These are phyloP conservation scores for Wickerhamomyces pijperi DNA, from an alignment of 805 yeast genomes.

Conservation along the genomic window DNA sequence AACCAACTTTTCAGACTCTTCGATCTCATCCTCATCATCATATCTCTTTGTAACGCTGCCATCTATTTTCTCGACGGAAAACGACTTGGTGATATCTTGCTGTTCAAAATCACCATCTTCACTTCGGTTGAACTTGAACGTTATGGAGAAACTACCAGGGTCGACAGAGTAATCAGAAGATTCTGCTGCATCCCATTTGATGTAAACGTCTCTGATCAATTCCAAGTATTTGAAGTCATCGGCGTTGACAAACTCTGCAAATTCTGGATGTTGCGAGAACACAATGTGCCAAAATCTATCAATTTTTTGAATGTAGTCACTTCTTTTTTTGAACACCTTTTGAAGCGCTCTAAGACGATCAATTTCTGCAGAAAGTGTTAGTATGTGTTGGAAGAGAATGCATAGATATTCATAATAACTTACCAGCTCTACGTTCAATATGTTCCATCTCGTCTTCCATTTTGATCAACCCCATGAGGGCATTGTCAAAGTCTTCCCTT, in stretches of 20 bases:
- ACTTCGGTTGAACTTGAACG: slow-evolving; percentile 41
- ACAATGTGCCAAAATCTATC: slow-evolving; percentile 86
- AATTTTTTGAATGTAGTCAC: slow-evolving; percentile 37
- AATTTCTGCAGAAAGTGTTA: slow-evolving; percentile 24
- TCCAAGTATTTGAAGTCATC: slow-evolving; percentile 75
- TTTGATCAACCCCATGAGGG: slow-evolving; percentile 38
- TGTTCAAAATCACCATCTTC: slow-evolving; percentile 33
- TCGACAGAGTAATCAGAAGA: slow-evolving; percentile 22
- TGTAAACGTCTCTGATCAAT: slow-evolving; percentile 48
- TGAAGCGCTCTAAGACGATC: slow-evolving; percentile 41
- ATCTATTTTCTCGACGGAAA: slow-evolving; percentile 27
- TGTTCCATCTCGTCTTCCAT: slow-evolving; percentile 47
- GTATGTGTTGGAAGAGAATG: too few species aligned
- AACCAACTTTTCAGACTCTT: slow-evolving; percentile 41
- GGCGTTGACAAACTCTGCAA: slow-evolving; percentile 66
- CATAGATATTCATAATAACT: slow-evolving; percentile 2
- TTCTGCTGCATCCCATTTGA: slow-evolving; percentile 33
- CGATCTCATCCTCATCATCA: slow-evolving; percentile 24
- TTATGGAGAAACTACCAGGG: slow-evolving; percentile 48
- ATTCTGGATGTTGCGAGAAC: slow-evolving; percentile 72
- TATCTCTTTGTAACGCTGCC: slow-evolving; percentile 22
- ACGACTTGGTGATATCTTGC: slow-evolving; percentile 51
- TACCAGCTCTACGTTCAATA: slow-evolving; percentile 48
- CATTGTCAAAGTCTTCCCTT: slow-evolving; percentile 19
- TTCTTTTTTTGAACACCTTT: slow-evolving; percentile 47